A percentile compares a stretch with the other conserved stretches of the same genome.
These are phyloP conservation scores for Penicillium chermesinum DNA, from an alignment of 495 filamentous ascomycete species.

Conservation along the genomic window DNA sequence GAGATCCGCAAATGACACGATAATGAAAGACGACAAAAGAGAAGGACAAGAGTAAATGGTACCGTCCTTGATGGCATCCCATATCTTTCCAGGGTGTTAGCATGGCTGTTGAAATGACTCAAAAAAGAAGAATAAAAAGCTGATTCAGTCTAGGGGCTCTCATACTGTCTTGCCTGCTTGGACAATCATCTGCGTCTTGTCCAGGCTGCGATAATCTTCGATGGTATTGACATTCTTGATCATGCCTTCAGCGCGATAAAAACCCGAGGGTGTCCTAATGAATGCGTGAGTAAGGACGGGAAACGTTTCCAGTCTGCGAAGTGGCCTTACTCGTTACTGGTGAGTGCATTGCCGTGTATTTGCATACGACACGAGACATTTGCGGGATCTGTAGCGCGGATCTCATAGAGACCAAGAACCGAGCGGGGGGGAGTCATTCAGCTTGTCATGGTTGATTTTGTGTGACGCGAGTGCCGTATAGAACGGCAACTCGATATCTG, in stretches of 20 bases:
- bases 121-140: too few species aligned
- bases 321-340: constrained; percentile 61
- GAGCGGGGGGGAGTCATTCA: constrained; percentile 85
- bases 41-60: constrained; percentile 93
- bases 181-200: constrained; percentile 67
- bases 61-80: constrained; percentile 94
- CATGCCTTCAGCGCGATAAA: constrained; percentile 81
- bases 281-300: too few species aligned
- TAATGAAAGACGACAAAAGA: constrained; percentile 76
- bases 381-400: constrained; percentile 60
- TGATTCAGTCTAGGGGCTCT: too few species aligned
- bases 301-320: background rate
- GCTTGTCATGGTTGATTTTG: constrained; percentile 95
- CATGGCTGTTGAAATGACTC: background rate
- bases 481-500: constrained; percentile 92
- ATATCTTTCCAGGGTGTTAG: constrained; percentile 55
- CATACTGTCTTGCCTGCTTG: constrained; percentile 70
- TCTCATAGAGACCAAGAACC: constrained; percentile 85
- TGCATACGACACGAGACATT: constrained; percentile 78
- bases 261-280: constrained; percentile 67
- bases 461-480: constrained; percentile 81
- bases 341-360: constrained; percentile 79
- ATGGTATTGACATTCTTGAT: constrained; percentile 96
- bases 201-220: constrained; percentile 78
- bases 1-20: constrained; percentile 91